Evolutionary conservation across 108 stramenopile species (phyloP), one percentile per base, ranked within the genome.

Genomic region (Nitzschia sp.): DNA sequence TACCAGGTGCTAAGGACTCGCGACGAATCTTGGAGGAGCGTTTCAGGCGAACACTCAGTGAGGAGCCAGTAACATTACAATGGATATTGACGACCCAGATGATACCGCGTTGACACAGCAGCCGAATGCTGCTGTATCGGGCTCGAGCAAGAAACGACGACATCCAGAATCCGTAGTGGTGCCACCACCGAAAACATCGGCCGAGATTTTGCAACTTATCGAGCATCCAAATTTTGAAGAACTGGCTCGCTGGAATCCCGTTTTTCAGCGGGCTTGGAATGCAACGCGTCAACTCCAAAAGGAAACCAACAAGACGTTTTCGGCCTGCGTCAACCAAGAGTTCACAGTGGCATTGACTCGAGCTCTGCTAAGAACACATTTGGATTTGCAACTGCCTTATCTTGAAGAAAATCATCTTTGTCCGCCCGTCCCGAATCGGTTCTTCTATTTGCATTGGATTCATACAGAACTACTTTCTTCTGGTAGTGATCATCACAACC

Each of bases 351-450:
- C 90, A 29, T 79, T 96, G 53, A 95, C 97, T 13, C 77, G 87
- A 46, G 87, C 90, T 13, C 62, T 97, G 27, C 86, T 97, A 13
- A 82, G 76, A 24, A 65, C 75, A 30, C 77, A 91, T 42, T 96
- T 92, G 48, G 45, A 65, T 18, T 68, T 95, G 9, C 15, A 71
- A 24, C 47, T 94, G 65, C 84, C 90, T 30, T 75, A 84, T 28
- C 63, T 94, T 31, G 95, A 95, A 9, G 73, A 64, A 19, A 86
- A 89, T 23, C 76, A 79, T 25, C 68, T 97, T 30, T 94, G 92
- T 68, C 97, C 97, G 28, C 97, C 97, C 17, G 78, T 97, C 21
- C 95, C 97, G 17, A 96, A 97, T 70, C 81, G 97, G 28, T 91
- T 89, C 61, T 95, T 95, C 68, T 96, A 95, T 66, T 64, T 95